These are phyloP conservation scores for Testicularia cyperi DNA, from an alignment of 1,284 basidiomycete genomes.

Conservation along the genomic window DNA sequence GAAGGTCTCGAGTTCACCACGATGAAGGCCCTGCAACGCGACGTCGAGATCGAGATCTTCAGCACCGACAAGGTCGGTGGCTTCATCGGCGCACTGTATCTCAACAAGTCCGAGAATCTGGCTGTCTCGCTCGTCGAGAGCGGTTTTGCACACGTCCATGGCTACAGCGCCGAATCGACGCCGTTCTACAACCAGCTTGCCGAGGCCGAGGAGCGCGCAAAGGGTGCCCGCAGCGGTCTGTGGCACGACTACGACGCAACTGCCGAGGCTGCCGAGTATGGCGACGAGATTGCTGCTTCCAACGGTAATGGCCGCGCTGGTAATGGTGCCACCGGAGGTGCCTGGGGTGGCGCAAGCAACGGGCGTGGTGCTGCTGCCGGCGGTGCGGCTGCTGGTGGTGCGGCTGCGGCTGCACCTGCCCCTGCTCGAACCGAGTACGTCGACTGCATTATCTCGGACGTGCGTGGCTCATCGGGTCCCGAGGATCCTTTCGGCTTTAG, in stretches of 20 bases:
- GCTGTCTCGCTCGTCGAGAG: conserved; percentile 80
- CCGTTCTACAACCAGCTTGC: conserved; percentile 76
- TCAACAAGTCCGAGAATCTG: conserved; percentile 73
- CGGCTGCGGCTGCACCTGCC: conserved; percentile 8
- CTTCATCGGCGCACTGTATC: conserved; percentile 84
- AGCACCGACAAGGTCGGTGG: conserved; percentile 90
- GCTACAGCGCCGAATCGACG: conserved; percentile 79
- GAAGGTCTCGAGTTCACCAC: conserved; percentile 82
- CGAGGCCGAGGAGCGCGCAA: conserved; percentile 70
- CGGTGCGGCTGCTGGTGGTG: not conserved
- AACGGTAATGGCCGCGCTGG: not conserved
- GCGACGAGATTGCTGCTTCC: not conserved
- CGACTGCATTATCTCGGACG: conserved; percentile 87
- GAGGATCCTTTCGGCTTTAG: conserved; percentile 81
- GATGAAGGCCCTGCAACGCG: conserved; percentile 84
- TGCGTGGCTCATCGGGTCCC: conserved; percentile 66
- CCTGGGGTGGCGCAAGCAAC: conserved; percentile 11
- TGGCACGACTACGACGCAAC: conserved; percentile 65
- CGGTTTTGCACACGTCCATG: conserved; percentile 78
- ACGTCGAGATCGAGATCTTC: conserved; percentile 89
- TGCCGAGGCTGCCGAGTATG: conserved; percentile 24
- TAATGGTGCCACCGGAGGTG: not conserved
- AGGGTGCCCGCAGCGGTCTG: conserved; percentile 73
- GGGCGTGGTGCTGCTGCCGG: conserved; percentile 4
- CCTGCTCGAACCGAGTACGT: conserved; percentile 72